These are phyloP conservation scores for Didymella keratinophila DNA, from an alignment of 2,329 filamentous ascomycete species.

Conservation along the genomic window DNA sequence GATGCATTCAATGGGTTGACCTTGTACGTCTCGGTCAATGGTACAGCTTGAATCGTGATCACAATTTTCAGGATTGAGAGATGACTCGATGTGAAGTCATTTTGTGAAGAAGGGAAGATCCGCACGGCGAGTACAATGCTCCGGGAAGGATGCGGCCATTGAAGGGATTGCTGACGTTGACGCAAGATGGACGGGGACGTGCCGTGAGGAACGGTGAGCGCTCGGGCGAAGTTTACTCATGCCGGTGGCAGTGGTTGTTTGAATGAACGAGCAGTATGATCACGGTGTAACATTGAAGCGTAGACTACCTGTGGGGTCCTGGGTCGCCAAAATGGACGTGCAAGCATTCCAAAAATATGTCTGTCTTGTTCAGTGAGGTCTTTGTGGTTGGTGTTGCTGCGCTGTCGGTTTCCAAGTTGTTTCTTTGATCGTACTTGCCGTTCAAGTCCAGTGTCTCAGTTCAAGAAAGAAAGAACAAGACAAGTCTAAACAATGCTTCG, in stretches of 20 bases:
- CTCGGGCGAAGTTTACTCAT: neutral
- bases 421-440: neutral
- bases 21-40: neutral
- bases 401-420: neutral
- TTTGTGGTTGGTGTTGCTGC: neutral
- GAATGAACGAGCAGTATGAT: neutral
- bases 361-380: neutral
- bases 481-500: neutral
- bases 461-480: neutral
- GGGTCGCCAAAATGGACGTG: neutral
- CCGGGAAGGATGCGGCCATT: neutral
- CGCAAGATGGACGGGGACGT: neutral
- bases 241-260: neutral
- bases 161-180: neutral
- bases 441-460: neutral
- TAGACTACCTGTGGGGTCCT: no score
- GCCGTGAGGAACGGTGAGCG: neutral
- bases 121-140: slow-evolving; percentile 7
- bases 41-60: neutral
- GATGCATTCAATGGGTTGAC: neutral
- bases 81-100: slow-evolving; percentile 8
- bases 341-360: neutral
- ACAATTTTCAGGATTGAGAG: neutral
- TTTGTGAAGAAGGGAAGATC: neutral
- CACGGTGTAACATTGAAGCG: neutral